Base-by-base conservation (phyloP, 2,329 filamentous ascomycete genomes). In the Neofusicoccum kwambonambiense region DNA sequence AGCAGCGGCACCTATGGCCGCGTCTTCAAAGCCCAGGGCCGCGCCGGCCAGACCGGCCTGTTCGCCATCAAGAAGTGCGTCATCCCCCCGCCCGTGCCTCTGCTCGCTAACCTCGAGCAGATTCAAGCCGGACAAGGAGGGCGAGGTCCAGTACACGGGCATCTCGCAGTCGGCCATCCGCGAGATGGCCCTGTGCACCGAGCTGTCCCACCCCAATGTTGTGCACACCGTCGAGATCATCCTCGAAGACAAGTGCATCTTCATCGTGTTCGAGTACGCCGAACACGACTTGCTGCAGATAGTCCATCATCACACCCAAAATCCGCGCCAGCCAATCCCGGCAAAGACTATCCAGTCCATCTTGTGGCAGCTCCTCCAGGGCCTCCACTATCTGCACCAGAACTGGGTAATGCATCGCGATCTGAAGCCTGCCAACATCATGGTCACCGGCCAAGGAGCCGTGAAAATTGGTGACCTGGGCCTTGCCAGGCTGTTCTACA, bases 251-350 rank as follows among this genome's bases (percentile, higher is more conserved):
- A 98, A 98, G 81, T 97, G 93, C 80, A 98, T 99, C 76, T 99
- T 93, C 79, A 99, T 99, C 90, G 93, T 99, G 1, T 98, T 99
- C 71, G 95, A 98, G 77, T 99, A 97, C 77, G 95, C 95, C 70
- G 95, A 99, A 78, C 95, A 99, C 77, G 95, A 99, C 77, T 81
- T 99, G 42, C 83, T 99, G 4, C 95, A 99, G 77, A 98, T 99
- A 75, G 97, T 99, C 70, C 95, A 99, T 76, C 93, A 98, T 75
- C 95, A 99, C 78, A 96, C 91, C 1, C 90, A 97, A 76, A 90
- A 93, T 65, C 89, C 92, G 34, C 86, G 93, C 31, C 91, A 95
- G 70, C 90, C 92, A 5, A 97, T 99, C 65, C 93, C 94, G 0
- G 90, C 94, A 0, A 83, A 88, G 27, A 96, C 92, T 66, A 90